A percentile compares a stretch with the other conserved stretches of the same genome.
Evolutionary conservation across 2,329 filamentous ascomycete genomes (phyloP).

Genomic region (Trichoderma simmonsii): DNA sequence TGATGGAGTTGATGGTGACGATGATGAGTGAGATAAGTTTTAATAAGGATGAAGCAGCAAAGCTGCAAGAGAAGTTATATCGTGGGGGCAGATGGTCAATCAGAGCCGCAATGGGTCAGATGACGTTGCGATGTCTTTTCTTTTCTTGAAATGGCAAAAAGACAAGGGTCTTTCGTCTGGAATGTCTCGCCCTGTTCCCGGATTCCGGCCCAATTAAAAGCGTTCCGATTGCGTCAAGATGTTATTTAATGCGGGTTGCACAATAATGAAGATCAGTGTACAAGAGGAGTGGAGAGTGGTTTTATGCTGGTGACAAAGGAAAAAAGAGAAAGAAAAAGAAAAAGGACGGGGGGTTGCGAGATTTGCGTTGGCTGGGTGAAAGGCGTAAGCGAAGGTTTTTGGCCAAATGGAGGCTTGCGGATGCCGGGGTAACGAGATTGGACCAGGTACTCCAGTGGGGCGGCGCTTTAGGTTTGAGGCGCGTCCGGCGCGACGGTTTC

Average conservation of each 20-base stretch:
- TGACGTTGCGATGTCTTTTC: background rate
- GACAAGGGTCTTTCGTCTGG: background rate
- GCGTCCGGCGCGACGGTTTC: conserved; percentile 29
- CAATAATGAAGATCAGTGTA: background rate
- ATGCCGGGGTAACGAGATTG: conserved; percentile 19
- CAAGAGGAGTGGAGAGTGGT: conserved; percentile 14
- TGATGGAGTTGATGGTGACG: conserved; percentile 27
- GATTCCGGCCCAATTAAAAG: background rate
- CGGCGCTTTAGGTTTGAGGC: conserved; percentile 18
- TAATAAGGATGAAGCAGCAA: background rate
- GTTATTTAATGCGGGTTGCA: background rate
- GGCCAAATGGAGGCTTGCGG: conserved; percentile 14
- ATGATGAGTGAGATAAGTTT: background rate
- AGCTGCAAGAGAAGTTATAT: background rate
- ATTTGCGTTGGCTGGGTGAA: background rate
- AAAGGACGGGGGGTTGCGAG: background rate
- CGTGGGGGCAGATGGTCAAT: background rate
- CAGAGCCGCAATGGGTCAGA: background rate
- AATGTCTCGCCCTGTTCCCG: background rate
- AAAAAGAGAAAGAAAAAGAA: background rate
- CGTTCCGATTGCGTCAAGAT: conserved; percentile 1
- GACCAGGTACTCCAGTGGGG: conserved; percentile 8
- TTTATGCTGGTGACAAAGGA: background rate
- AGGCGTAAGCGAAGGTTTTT: background rate
- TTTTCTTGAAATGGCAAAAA: background rate